A percentile compares a stretch with the other conserved stretches of the same genome.
phyloP scores from a whole-genome alignment of 176 grass and related monocot genomes.

The Bolboschoenus planiculmis region DNA sequence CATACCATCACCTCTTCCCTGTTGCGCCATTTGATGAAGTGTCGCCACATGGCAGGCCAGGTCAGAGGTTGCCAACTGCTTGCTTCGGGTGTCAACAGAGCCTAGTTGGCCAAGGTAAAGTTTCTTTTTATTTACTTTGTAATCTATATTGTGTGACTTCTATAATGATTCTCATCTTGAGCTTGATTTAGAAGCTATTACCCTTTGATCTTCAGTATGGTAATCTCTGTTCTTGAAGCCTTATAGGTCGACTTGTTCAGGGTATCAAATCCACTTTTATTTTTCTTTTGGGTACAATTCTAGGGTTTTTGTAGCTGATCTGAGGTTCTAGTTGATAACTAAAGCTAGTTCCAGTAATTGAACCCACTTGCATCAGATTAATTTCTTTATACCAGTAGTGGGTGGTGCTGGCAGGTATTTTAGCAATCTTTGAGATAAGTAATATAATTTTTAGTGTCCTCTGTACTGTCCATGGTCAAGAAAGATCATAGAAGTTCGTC shows the following conservation, averaged over 20 bases:
- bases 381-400: background rate
- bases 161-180: background rate
- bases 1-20: slow-evolving; percentile 97
- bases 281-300: background rate
- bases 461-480: background rate
- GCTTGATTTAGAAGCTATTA: background rate
- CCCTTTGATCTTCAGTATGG: background rate
- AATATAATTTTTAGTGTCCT: background rate
- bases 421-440: background rate
- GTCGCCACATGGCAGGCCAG: slow-evolving; percentile 35
- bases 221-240: background rate
- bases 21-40: slow-evolving; percentile 87
- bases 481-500: background rate
- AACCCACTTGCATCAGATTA: background rate
- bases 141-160: background rate
- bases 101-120: slow-evolving; percentile 57
- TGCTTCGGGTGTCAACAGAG: slow-evolving; percentile 85
- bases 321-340: background rate
- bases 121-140: background rate
- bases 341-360: background rate
- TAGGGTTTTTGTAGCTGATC: background rate
- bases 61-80: slow-evolving; percentile 64
- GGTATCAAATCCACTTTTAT: background rate
- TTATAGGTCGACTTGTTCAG: background rate
- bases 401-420: background rate